These are phyloP conservation scores for Cytospora schulzeri DNA, from an alignment of 2,329 filamentous ascomycete species.

Conservation along the genomic window DNA sequence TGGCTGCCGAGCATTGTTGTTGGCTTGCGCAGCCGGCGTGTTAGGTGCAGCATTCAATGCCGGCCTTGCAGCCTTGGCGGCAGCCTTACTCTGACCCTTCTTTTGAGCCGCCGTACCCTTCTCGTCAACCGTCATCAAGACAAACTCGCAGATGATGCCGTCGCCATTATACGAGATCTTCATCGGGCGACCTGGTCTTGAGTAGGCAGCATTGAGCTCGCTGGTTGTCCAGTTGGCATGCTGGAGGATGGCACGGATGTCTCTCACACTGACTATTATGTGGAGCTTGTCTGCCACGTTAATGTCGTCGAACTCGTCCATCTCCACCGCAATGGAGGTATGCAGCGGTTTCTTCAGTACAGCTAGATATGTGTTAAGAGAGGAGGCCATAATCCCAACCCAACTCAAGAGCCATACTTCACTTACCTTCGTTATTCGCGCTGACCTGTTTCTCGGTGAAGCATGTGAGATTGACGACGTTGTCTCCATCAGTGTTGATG, in stretches of 20 bases:
- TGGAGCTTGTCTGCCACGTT: constrained; percentile 74
- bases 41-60: constrained; percentile 52
- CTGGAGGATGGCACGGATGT: constrained; percentile 77
- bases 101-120: constrained; percentile 51
- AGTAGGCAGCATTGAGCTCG: constrained; percentile 70
- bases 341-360: constrained; percentile 79
- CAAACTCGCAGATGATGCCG: constrained; percentile 73
- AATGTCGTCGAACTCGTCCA: constrained; percentile 75
- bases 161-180: constrained; percentile 71
- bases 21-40: constrained; percentile 37
- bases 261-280: constrained; percentile 79
- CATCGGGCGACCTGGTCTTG: constrained; percentile 69
- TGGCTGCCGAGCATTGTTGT: constrained; percentile 34
- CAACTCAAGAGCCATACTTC: neutral
- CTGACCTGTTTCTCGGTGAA: constrained; percentile 79
- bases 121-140: constrained; percentile 80
- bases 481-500: constrained; percentile 72
- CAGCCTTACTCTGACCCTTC: constrained; percentile 44
- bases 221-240: constrained; percentile 72
- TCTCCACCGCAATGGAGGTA: constrained; percentile 76
- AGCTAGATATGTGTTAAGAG: constrained; percentile 48
- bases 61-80: constrained; percentile 45
- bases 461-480: constrained; percentile 75
- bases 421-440: constrained; percentile 55
- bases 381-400: neutral